phyloP scores from a whole-genome alignment of 2,329 filamentous ascomycete genomes.

The Aspergillus ochraceoroseus region DNA sequence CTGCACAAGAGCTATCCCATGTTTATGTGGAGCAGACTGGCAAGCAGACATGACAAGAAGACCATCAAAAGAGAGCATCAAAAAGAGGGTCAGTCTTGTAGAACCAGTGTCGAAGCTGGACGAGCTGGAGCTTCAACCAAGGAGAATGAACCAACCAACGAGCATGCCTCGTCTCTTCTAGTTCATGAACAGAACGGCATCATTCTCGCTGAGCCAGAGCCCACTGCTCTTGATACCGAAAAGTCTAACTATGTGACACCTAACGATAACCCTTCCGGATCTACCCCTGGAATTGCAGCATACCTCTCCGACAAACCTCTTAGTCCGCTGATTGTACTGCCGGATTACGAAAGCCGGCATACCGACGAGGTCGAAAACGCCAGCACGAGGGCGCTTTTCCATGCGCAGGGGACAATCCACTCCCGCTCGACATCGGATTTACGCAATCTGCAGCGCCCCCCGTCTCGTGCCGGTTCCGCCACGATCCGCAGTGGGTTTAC shows the following conservation, averaged over 20 bases:
- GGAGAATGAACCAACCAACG: slow-evolving; percentile 3
- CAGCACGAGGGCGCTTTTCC: slow-evolving; percentile 33
- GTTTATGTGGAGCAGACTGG: slow-evolving; percentile 80
- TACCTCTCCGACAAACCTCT: slow-evolving; percentile 16
- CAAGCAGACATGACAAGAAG: slow-evolving; percentile 78
- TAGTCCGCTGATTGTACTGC: slow-evolving; percentile 28
- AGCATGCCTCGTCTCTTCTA: background rate
- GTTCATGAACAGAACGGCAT: background rate
- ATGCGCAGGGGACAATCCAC: slow-evolving; percentile 25
- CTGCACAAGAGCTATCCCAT: slow-evolving; percentile 64
- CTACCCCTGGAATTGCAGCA: background rate
- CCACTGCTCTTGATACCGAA: background rate
- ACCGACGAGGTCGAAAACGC: slow-evolving; percentile 32
- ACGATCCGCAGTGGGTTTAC: slow-evolving; percentile 30
- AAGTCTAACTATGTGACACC: background rate
- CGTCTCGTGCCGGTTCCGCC: slow-evolving; percentile 25
- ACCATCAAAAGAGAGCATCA: slow-evolving; percentile 50
- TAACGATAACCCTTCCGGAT: background rate
- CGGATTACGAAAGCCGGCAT: slow-evolving; percentile 26
- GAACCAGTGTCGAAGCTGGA: slow-evolving; percentile 27
- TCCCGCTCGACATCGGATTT: slow-evolving; percentile 21
- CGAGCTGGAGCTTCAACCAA: slow-evolving; percentile 25
- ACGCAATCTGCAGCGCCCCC: slow-evolving; percentile 16
- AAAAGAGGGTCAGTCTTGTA: slow-evolving; percentile 23
- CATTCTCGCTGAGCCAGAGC: background rate